Base-by-base conservation (phyloP, 768 basidiomycete species). In the Boletus rubropictus region DNA sequence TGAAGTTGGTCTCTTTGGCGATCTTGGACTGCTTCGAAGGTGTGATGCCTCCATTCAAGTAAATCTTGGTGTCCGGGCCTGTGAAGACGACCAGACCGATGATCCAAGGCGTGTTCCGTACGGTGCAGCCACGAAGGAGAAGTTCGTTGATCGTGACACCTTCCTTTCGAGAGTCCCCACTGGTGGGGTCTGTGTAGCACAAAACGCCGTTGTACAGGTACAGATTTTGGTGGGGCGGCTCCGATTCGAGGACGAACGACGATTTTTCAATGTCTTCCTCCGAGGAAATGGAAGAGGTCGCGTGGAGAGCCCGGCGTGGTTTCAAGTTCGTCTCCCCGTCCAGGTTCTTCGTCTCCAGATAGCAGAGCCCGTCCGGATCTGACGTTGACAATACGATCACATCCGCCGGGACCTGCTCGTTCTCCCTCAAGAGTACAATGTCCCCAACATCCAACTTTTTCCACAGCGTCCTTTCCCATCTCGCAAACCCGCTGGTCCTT, bases 361-460 rank as follows among this genome's bases (percentile, higher is more conserved):
- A 99, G 65, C 94, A 96, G 68, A 92, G 71, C 10, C 89, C 86
- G 52, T 96, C 93, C 3, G 89, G 70, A 66, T 96, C 91, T 7
- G 90, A 93, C 0, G 94, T 94, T 8, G 91, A 82, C 6, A 97
- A 78, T 1, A 99, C 89, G 51, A 94, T 77, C 54, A 98, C 86
- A 60, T 99, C 95, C 7, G 95, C 95, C 0, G 95, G 95, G 11
- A 98, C 86, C 68, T 96, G 95, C 41, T 97, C 95, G 66, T 97
- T 88, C 54, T 97, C 92, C 49, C 86, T 73, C 28, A 98, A 72
- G 7, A 97, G 71, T 25, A 98, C 89, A 18, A 97, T 69, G 61
- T 98, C 95, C n/a, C 95, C 95, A 10, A 97, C 93, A 62, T 96
- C 93, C 36, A 98, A 75, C 73, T 98, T 97, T 75, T 98, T 97